Base-by-base conservation (phyloP, 768 basidiomycete genomes). In the Phlegmacium glaucopus region DNA sequence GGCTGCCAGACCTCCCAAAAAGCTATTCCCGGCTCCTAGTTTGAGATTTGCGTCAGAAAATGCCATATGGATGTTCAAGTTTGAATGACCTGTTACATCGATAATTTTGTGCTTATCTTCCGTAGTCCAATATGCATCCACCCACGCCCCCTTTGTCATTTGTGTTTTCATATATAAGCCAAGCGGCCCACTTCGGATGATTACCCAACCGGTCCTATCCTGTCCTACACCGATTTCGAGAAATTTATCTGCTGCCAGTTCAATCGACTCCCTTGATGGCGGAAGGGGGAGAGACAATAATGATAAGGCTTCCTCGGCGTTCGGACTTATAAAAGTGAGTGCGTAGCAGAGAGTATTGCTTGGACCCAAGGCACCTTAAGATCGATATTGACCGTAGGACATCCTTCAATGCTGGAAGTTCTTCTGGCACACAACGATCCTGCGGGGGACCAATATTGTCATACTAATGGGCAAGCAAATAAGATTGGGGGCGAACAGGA, bases 11-110 rank as follows among this genome's bases (percentile, higher is more conserved):
- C 91, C 91, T 11, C 91, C 91, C 17, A 94, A 72, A 64, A 94
- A 95, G 49, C 81, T 77, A 63, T 95, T 95, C 12, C 93, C 93
- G 13, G 90, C 92, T 37, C 93, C 90, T 90, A 52, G 16, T 48
- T n/a, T n/a, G 39, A 48, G 27, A 26, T 52, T 51, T 43, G 26
- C 32, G 40, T 37, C 44, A 54, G 47, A 45, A 48, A 38, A 45
- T 5, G 22, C 22, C n/a, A 11, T 27, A 30, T 13, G 38, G 16
- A 32, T 44, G 47, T 34, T 17, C 29, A 5, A 34, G 42, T 28
- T 26, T 42, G 18, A 36, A 50, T 55, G 51, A 83, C 88, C 92
- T 53, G 91, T 94, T 18, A 92, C 90, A 63, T 94, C 91, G 2
- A 86, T 76, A 12, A 94, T 71, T 47, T 74, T 79, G 16, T 67